Evolutionary conservation across 306 rosid genomes (phyloP).

Genomic region (Inga leiocalycina): DNA sequence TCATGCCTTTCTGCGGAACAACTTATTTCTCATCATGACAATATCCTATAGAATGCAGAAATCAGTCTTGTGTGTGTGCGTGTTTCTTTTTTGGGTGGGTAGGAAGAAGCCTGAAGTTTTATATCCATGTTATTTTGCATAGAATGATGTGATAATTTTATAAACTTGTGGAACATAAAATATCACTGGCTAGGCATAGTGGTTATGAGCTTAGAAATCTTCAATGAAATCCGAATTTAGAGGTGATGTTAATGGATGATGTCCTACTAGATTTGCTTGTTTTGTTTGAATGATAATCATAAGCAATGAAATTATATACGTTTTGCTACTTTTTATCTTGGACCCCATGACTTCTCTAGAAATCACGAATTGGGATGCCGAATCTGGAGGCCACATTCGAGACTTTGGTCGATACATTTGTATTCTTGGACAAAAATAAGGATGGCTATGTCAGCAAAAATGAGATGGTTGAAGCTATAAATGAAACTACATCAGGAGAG

Average conservation of each 20-base stretch:
- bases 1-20: constrained; percentile 26
- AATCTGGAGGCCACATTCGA: constrained; percentile 85
- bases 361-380: constrained; percentile 70
- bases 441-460: constrained; percentile 93
- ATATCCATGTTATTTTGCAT: constrained; percentile 1
- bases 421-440: constrained; percentile 92
- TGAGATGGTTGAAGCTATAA: constrained; percentile 90
- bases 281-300: constrained; percentile 17
- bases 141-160: constrained; percentile 8
- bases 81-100: background rate
- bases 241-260: background rate
- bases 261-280: constrained; percentile 7
- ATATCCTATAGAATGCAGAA: background rate
- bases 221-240: constrained; percentile 3
- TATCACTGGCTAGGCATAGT: background rate
- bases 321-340: constrained; percentile 31
- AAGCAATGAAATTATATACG: constrained; percentile 28
- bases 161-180: background rate
- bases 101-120: background rate
- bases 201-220: constrained; percentile 14
- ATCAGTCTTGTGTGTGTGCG: background rate
- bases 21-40: background rate
- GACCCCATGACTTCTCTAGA: constrained; percentile 61
- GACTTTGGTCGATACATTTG: constrained; percentile 85
- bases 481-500: constrained; percentile 85